Conservation (phyloP, 345 rosid species). For the Ceriops zippeliana region DNA sequence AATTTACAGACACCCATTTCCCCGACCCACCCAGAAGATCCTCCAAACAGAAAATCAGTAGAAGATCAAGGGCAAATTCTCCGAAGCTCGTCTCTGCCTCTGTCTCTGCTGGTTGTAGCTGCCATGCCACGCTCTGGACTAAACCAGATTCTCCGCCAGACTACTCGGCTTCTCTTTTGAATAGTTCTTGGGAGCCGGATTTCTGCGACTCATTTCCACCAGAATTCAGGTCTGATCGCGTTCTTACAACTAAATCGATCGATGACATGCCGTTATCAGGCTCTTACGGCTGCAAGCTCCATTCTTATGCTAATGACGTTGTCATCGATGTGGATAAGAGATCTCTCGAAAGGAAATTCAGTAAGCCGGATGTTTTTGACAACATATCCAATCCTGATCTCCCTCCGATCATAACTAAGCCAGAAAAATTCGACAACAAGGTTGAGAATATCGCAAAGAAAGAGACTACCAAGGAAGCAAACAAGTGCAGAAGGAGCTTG, state of each 20-base stretch:
- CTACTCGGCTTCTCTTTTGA: conserved; percentile 29
- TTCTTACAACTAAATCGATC: conserved; percentile 37
- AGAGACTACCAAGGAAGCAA: conserved; percentile 17
- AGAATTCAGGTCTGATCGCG: conserved; percentile 61
- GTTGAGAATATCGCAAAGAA: conserved; percentile 16
- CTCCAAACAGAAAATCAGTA: conserved; percentile 29
- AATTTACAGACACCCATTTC: conserved; percentile 17
- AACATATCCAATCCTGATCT: conserved; percentile 42
- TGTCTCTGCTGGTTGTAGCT: conserved; percentile 39
- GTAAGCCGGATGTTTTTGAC: conserved; percentile 21
- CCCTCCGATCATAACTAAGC: conserved; percentile 69
- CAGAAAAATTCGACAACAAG: conserved; percentile 28
- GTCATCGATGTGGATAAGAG: conserved; percentile 29
- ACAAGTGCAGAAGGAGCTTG: conserved; percentile 23
- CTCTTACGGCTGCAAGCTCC: conserved; percentile 30
- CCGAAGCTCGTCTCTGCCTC: conserved; percentile 53
- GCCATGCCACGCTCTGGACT: conserved; percentile 34
- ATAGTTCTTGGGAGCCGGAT: conserved; percentile 17
- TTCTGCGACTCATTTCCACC: conserved; percentile 33
- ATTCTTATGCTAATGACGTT: conserved; percentile 25
- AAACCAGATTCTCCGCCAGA: conserved; percentile 31
- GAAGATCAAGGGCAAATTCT: conserved; percentile 32
- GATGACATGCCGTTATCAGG: conserved; percentile 36
- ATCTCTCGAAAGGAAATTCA: conserved; percentile 15
- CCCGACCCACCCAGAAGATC: conserved; percentile 45